Evolutionary conservation across 108 stramenopile species (phyloP).

Genomic region (Discostella pseudostelligera): DNA sequence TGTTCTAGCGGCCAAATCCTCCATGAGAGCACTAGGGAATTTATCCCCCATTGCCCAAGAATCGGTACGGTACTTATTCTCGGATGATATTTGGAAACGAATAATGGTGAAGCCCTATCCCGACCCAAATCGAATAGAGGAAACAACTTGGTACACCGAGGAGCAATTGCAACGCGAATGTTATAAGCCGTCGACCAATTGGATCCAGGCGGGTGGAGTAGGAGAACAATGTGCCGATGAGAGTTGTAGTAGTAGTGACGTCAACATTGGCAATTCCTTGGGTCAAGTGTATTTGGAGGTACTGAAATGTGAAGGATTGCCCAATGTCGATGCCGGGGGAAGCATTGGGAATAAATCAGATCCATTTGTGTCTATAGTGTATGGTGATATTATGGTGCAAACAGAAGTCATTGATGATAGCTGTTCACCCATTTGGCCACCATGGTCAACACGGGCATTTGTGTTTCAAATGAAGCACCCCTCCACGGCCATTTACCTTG

Average conservation of each 20-base stretch:
- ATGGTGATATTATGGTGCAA: conserved; percentile 53
- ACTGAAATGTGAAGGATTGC: conserved; percentile 53
- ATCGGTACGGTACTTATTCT: conserved; percentile 29
- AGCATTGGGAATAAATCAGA: conserved; percentile 61
- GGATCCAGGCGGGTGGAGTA: conserved; percentile 63
- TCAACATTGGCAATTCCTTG: conserved; percentile 6
- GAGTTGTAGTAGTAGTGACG: no score
- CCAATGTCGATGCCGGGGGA: conserved; percentile 63
- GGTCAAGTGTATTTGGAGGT: conserved; percentile 64
- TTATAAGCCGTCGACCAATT: conserved; percentile 49
- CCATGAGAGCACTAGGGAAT: conserved; percentile 38
- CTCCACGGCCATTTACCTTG: conserved; percentile 53
- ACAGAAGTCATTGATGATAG: conserved; percentile 67
- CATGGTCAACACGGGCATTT: conserved; percentile 74
- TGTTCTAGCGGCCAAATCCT: conserved; percentile 29
- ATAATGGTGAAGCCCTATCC: conserved; percentile 66
- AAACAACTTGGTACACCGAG: conserved; percentile 52
- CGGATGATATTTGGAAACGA: conserved; percentile 16
- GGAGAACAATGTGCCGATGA: neutral
- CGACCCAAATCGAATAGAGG: conserved; percentile 47
- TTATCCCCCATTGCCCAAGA: conserved; percentile 33
- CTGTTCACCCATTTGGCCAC: conserved; percentile 65
- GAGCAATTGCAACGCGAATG: conserved; percentile 53
- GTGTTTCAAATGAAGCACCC: conserved; percentile 64
- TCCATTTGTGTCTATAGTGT: conserved; percentile 47